Conservation (phyloP, 768 basidiomycete genomes). For the Auriscalpium orientale region DNA sequence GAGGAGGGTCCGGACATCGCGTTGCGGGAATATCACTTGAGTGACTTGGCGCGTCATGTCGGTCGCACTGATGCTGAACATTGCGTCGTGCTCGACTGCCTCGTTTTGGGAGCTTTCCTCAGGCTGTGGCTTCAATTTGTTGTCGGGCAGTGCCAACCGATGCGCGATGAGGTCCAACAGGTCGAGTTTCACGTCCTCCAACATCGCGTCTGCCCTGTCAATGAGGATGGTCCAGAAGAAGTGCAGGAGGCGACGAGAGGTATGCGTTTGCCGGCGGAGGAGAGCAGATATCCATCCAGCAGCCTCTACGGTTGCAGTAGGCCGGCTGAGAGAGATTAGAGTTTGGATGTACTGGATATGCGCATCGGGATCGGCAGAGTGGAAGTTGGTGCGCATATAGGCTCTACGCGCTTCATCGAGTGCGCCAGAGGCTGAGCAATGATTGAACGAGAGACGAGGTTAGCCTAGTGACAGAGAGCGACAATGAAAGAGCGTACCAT, state of each 20-base stretch:
- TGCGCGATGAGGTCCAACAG: constrained; percentile 30
- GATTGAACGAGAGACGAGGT: neutral
- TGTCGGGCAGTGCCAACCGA: constrained; percentile 21
- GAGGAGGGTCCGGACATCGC: neutral
- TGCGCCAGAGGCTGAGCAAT: neutral
- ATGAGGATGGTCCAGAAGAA: constrained; percentile 37
- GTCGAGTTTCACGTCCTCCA: constrained; percentile 22
- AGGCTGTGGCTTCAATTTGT: constrained; percentile 13
- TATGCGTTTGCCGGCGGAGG: constrained; percentile 17
- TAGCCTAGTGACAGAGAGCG: neutral
- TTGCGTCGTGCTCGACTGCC: constrained; percentile 1
- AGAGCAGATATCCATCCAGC: constrained; percentile 1
- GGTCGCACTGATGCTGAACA: constrained; percentile 12
- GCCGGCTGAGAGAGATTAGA: constrained; percentile 26
- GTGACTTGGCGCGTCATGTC: constrained; percentile 7
- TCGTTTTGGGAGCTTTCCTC: constrained; percentile 4
- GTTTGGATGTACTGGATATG: constrained; percentile 41
- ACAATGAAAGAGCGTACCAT: constrained; percentile 2
- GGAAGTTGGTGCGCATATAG: constrained; percentile 33
- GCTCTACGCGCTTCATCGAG: constrained; percentile 28
- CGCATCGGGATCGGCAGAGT: constrained; percentile 32
- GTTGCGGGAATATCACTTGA: constrained; percentile 11
- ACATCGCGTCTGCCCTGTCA: constrained; percentile 19
- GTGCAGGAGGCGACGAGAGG: constrained; percentile 28
- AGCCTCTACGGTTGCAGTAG: constrained; percentile 19